Evolutionary conservation across 495 filamentous ascomycete genomes (phyloP).

Genomic region (Clavariopsis aquatica): DNA sequence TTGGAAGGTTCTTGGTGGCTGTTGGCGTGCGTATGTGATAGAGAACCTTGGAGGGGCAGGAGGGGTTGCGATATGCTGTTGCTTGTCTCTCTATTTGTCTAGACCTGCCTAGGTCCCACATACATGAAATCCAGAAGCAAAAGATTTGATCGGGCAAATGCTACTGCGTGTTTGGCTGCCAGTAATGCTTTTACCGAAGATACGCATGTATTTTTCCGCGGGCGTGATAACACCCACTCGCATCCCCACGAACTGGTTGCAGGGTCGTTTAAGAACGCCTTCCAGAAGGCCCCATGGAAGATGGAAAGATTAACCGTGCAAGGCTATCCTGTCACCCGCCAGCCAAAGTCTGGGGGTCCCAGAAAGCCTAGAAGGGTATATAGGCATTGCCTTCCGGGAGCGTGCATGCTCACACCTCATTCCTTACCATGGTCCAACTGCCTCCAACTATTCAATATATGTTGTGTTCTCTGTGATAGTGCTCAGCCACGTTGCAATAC

Average conservation of each 20-base stretch:
- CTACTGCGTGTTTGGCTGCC: no score
- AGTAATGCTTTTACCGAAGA: no score
- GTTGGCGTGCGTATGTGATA: neutral
- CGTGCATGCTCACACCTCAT: neutral
- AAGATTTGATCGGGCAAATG: no score
- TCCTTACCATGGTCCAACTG: no score
- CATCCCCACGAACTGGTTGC: neutral
- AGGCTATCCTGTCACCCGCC: neutral
- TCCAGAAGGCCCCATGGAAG: constrained; percentile 12
- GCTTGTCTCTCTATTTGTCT: no score
- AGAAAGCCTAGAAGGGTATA: neutral
- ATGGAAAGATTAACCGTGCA: neutral
- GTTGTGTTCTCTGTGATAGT: no score
- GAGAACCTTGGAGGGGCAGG: neutral
- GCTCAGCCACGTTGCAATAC: no score
- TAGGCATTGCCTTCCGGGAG: neutral
- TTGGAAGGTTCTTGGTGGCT: neutral
- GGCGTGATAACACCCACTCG: no score
- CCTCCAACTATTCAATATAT: no score
- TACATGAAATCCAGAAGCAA: no score
- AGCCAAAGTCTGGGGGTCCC: neutral
- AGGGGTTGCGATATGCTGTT: neutral
- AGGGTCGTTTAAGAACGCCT: neutral
- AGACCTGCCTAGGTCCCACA: no score
- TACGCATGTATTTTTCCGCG: no score